phyloP scores from a whole-genome alignment of 768 basidiomycete genomes.

The Brasilioporus rufonigricans region DNA sequence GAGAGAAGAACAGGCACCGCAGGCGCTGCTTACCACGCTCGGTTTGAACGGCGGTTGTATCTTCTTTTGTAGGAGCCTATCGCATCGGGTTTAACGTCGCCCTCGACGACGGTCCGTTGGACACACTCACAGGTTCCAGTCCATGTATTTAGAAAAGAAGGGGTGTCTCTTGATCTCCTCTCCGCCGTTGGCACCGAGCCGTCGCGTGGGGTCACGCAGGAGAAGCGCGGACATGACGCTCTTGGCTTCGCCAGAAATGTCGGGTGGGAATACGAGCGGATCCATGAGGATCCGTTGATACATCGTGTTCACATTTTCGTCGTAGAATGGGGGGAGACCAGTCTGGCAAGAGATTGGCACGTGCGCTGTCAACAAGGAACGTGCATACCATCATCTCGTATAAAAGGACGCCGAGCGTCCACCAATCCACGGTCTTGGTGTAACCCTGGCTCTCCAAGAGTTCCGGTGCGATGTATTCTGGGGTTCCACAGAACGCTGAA shows the following conservation, averaged over 20 bases:
- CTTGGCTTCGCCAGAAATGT: constrained; percentile 84
- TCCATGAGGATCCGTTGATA: constrained; percentile 94
- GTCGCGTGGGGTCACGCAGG: constrained; percentile 80
- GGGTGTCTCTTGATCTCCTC: constrained; percentile 96
- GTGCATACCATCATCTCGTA: constrained; percentile 88
- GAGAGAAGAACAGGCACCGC: neutral
- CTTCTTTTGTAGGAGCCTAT: constrained; percentile 83
- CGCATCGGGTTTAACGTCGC: constrained; percentile 1
- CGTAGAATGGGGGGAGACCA: constrained; percentile 97
- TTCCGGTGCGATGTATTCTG: constrained; percentile 98
- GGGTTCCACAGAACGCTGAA: constrained; percentile 94
- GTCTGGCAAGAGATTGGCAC: constrained; percentile 47
- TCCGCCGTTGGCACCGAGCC: constrained; percentile 90
- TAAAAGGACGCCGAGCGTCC: constrained; percentile 94
- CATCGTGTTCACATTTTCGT: constrained; percentile 98
- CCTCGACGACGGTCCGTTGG: neutral
- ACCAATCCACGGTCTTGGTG: constrained; percentile 99
- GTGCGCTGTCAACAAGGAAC: neutral
- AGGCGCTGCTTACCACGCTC: constrained; percentile 65
- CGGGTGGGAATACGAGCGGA: constrained; percentile 87
- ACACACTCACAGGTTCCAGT: constrained; percentile 71
- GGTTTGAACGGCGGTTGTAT: constrained; percentile 98
- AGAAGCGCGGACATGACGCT: constrained; percentile 87
- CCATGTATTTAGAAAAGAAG: constrained; percentile 92
- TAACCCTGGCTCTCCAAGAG: constrained; percentile 95